Percentiles rank a stretch among this genome's conserved stretches.
These are phyloP conservation scores for Xylaria palmicola DNA, from an alignment of 495 filamentous ascomycete species.

Conservation along the genomic window DNA sequence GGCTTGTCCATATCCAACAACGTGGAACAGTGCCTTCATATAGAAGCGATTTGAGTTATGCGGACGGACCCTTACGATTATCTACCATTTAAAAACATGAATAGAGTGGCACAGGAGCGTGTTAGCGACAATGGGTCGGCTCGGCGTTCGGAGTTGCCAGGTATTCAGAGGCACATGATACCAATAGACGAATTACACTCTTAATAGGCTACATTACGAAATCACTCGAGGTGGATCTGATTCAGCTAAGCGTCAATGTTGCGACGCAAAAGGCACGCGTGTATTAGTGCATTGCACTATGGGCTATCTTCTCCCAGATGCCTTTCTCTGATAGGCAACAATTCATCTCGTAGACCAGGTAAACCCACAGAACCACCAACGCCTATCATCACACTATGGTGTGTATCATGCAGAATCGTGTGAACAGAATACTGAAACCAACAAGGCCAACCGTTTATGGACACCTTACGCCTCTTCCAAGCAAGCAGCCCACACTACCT, in stretches of 20 bases:
- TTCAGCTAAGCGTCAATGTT: neutral
- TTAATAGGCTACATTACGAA: neutral
- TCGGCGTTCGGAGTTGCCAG: conserved; percentile 8
- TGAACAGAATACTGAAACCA: conserved; percentile 22
- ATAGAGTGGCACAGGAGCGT: too few species aligned
- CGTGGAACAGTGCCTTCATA: too few species aligned
- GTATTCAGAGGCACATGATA: neutral
- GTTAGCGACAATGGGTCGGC: neutral
- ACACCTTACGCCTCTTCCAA: conserved; percentile 5
- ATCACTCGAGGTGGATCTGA: neutral
- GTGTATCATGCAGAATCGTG: conserved; percentile 30
- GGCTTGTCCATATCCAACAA: neutral
- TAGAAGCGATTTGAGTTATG: too few species aligned
- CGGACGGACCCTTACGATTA: too few species aligned
- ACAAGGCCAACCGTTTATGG: neutral
- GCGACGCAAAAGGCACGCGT: neutral
- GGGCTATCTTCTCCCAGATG: conserved; percentile 10
- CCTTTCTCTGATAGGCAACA: conserved; percentile 13
- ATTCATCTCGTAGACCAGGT: conserved; percentile 25
- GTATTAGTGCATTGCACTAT: conserved; percentile 9
- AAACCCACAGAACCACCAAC: conserved; percentile 30
- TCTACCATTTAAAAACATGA: too few species aligned
- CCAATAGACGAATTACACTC: neutral
- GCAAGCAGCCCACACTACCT: neutral
- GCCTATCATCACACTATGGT: conserved; percentile 27